Base-by-base conservation (phyloP, 352 stramenopile genomes). In the Globisporangium cystogenes region DNA sequence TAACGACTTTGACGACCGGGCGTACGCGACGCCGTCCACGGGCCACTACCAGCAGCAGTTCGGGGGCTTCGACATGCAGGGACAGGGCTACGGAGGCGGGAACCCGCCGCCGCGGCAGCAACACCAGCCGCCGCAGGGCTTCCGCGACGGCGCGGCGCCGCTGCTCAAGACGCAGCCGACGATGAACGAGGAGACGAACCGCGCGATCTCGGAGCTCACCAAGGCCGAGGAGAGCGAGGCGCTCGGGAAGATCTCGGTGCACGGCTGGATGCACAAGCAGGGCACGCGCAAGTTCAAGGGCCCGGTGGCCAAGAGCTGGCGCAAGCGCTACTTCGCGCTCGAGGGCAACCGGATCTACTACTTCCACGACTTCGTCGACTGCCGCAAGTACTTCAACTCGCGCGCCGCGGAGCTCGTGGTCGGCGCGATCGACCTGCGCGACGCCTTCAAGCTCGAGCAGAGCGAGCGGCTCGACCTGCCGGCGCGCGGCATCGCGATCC, bases 181-280 rank as follows among this genome's bases (percentile, higher is more conserved):
- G 15, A 58, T 58, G 52, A 58, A 58, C 43, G 52, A 58, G 14
- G 52, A 83, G 53, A 65, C 70, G 43, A 76, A 89, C 60, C 76
- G 70, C 26, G 68, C 71, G 48, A 86, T 89, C 61, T 71, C 71
- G 41, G 78, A 86, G 64, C 67, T 89, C 23, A 88, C 77, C 21
- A 88, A 88, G 55, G 62, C 60, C 51, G 66, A 74, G 5, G 69
- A 78, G 39, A 55, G 18, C 53, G 69, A 75, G 48, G 60, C 60
- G 57, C 58, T 86, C 55, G 80, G 75, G 56, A 76, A 69, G 50
- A 90, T 93, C 67, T 68, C 70, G 43, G 74, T 90, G 43, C 80
- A 90, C 62, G 81, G 81, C 14, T 92, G 76, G 76, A 92, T 92
- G 78, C 77, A 92, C 68, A 92, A 90, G 68, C 79, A 90, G 56